Evolutionary conservation across 2,329 filamentous ascomycete species (phyloP).

Genomic region (Trichoderma aggressivum): DNA sequence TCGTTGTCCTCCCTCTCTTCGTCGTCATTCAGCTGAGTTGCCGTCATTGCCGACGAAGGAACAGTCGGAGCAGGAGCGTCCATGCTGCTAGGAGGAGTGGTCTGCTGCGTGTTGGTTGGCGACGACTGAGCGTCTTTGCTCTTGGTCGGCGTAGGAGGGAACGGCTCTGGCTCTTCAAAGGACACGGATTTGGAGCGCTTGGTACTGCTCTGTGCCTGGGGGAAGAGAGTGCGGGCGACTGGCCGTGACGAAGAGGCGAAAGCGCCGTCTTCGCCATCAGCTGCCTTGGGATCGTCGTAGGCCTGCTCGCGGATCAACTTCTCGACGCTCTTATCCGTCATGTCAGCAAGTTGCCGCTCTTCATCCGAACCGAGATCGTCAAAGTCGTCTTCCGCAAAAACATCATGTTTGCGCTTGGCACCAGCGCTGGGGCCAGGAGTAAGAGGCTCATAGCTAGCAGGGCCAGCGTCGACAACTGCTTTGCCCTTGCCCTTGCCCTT

Average conservation of each 20-base stretch:
- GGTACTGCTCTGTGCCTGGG: slow-evolving; percentile 22
- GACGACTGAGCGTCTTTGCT: slow-evolving; percentile 3
- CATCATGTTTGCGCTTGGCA: slow-evolving; percentile 32
- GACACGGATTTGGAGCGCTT: slow-evolving; percentile 35
- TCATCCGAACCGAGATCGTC: slow-evolving; percentile 39
- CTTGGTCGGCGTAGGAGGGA: slow-evolving; percentile 20
- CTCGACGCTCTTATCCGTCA: slow-evolving; percentile 36
- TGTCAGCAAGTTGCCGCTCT: slow-evolving; percentile 36
- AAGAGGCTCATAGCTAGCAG: not conserved
- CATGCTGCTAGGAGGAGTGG: not conserved
- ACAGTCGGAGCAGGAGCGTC: not conserved
- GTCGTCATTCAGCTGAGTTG: slow-evolving; percentile 17
- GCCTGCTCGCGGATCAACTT: slow-evolving; percentile 20
- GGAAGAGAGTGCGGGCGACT: slow-evolving; percentile 37
- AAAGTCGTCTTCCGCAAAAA: slow-evolving; percentile 29
- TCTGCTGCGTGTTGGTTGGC: not conserved
- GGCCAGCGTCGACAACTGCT: not conserved
- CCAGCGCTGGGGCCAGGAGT: slow-evolving; percentile 7
- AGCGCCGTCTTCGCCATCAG: slow-evolving; percentile 25
- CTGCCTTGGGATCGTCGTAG: slow-evolving; percentile 22
- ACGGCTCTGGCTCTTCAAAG: slow-evolving; percentile 28
- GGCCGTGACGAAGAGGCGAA: slow-evolving; percentile 32
- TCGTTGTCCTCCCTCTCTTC: slow-evolving; percentile 16
- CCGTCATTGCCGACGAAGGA: slow-evolving; percentile 4
- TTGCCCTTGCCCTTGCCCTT: not conserved